Evolutionary conservation across 2,329 filamentous ascomycete genomes (phyloP), one percentile per base, ranked within the genome.

Genomic region (Pseudogymnoascus destructans): DNA sequence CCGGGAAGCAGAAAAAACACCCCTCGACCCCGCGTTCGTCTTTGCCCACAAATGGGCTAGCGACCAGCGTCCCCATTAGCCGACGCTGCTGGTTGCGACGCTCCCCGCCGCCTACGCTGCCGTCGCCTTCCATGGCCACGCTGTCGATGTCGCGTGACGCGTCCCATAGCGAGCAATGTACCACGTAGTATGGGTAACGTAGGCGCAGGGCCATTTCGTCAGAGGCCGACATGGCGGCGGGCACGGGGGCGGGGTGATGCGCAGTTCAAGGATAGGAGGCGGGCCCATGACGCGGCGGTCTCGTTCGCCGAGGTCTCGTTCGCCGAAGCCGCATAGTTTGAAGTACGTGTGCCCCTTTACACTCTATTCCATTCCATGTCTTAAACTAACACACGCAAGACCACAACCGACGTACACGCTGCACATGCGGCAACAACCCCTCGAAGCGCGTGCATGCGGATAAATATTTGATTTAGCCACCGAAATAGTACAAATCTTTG

Each of bases 1-100:
- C 88, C 0, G 87, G 85, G 68, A 93, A 93, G 68, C 86, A 89
- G 70, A 92, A 93, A 74, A 92, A 93, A 66, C 85, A 89, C 1
- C 88, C 87, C 62, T 89, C 85, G 19, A 80, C 71, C 57, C 82
- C 81, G 57, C 82, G 76, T 66, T 92, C 87, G 67, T 93, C 88
- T 58, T 80, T 77, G 6, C 86, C 87, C 5, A 87, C 81, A 63
- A 89, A 91, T 0, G 87, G 85, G 0, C 85, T 87, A 5, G 85
- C 82, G 3, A 91, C 86, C 6, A 89, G 73, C 6, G 86, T 87
- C 15, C 88, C 88, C 86, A 92, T 92, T 38, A 93, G 74, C 23
- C 87, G 78, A 49, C 87, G 80, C 61, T 88, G 87, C 59, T 86
- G 82, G 13, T 56, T 35, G 46, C 84, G 79, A 65, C 82, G 82